Evolutionary conservation across 352 stramenopile genomes (phyloP).

Genomic region (Elongisporangium prolatum): DNA sequence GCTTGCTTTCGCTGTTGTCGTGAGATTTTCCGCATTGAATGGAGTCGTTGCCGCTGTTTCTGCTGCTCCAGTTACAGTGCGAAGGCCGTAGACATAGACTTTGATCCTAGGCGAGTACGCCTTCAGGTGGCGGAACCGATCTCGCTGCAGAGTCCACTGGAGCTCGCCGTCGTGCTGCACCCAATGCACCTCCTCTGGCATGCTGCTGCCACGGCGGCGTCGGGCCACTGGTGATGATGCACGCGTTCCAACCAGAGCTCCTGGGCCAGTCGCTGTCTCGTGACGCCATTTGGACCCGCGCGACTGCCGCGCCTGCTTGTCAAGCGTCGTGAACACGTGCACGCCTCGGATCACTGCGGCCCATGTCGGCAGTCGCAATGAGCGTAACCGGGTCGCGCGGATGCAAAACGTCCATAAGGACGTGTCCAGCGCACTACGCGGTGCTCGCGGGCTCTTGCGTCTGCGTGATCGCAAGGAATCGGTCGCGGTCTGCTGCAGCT

Average conservation of each 20-base stretch:
- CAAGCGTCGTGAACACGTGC: slow-evolving; percentile 47
- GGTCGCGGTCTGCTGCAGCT: too few species aligned
- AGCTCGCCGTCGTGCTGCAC: slow-evolving; percentile 35
- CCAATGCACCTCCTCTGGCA: slow-evolving; percentile 59
- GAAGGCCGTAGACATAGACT: slow-evolving; percentile 63
- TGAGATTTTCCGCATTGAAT: neutral
- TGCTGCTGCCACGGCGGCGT: slow-evolving; percentile 22
- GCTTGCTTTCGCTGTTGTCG: slow-evolving; percentile 12
- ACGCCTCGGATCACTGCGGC: slow-evolving; percentile 39
- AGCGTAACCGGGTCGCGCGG: slow-evolving; percentile 29
- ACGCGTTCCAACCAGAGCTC: slow-evolving; percentile 2
- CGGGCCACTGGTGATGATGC: neutral
- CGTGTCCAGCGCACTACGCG: slow-evolving; percentile 24
- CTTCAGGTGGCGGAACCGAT: slow-evolving; percentile 61
- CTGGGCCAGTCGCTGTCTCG: slow-evolving; percentile 13
- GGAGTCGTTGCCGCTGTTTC: neutral
- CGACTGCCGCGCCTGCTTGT: slow-evolving; percentile 50
- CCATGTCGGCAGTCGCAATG: slow-evolving; percentile 34
- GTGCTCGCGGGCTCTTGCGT: too few species aligned
- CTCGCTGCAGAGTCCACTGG: slow-evolving; percentile 56
- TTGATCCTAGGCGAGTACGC: slow-evolving; percentile 63
- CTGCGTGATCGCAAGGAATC: too few species aligned
- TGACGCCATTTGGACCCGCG: slow-evolving; percentile 48
- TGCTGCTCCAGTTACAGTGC: slow-evolving; percentile 13
- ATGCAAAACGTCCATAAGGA: slow-evolving; percentile 44